Evolutionary conservation across 1,284 basidiomycete genomes (phyloP), one percentile per base, ranked within the genome.

Genomic region (Papiliotrema terrestris): DNA sequence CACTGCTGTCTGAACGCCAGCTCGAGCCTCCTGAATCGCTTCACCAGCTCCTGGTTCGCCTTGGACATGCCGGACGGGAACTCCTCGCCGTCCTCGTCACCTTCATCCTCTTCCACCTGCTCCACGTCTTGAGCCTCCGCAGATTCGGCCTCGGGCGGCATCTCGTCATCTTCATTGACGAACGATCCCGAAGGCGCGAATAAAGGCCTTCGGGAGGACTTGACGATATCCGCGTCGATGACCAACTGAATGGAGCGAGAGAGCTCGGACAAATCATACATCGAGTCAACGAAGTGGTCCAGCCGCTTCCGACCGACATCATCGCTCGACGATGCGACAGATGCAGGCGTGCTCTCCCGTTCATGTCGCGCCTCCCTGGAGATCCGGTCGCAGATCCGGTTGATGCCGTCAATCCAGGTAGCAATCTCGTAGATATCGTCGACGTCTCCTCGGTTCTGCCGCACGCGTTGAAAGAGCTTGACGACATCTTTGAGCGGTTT

Each of bases 381-480:
- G 35, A 75, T 57, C 42, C 58, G 45, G 2, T 52, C 49, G 1
- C 66, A 43, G 2, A 76, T 57, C 46, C 58, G 26, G 42, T 64
- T 54, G 5, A 73, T 63, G 2, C 55, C 57, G 8, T 68, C 54
- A 35, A 76, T 63, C 68, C 71, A 72, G 8, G 49, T 38, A 29
- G 60, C 68, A 3, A 70, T 63, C 35, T 74, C 69, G 72, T 72
- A 72, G 13, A 75, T 61, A 58, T 76, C 91, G 52, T 76, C 78
- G 13, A 83, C 77, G 57, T 84, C 83, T 17, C 89, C 89, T 56
- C 85, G 81, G 5, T 86, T 81, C 3, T 88, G 80, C 9, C 86
- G 76, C 67, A 95, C 87, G 53, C 83, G 84, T 69, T 96, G 92
- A 13, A 90, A 80, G 52, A 91, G 83, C 15, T 92, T 85, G 47